These are phyloP conservation scores for Agastache rugosa DNA, from an alignment of 257 asterid genomes.

Conservation along the genomic window DNA sequence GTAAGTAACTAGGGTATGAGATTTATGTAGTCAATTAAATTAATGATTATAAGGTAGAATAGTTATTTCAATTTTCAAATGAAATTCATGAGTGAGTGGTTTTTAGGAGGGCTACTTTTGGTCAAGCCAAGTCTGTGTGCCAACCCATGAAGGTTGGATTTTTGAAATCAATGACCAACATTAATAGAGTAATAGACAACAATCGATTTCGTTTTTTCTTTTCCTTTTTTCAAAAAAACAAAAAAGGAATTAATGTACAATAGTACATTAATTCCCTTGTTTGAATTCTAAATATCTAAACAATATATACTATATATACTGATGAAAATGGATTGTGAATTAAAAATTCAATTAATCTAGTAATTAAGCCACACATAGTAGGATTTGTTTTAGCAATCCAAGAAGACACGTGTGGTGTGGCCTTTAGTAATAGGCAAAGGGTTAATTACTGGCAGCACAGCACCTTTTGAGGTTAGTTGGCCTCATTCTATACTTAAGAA, in stretches of 20 bases:
- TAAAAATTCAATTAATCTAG: not conserved
- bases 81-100: not conserved
- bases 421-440: constrained; percentile 43
- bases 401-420: constrained; percentile 25
- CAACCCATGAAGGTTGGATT: constrained; percentile 6
- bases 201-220: constrained; percentile 6
- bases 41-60: not conserved
- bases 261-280: no score
- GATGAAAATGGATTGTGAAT: not conserved
- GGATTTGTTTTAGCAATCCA: constrained; percentile 32
- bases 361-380: constrained; percentile 21
- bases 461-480: constrained; percentile 40
- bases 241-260: not conserved
- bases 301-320: no score
- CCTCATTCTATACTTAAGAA: constrained; percentile 25
- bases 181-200: constrained; percentile 15
- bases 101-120: not conserved
- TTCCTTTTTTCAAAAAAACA: no score
- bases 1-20: not conserved
- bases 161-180: constrained; percentile 24
- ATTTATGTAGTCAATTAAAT: not conserved
- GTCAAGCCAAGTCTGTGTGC: not conserved
- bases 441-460: constrained; percentile 40
- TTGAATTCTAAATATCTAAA: no score
- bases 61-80: not conserved